Base-by-base conservation (phyloP, 2,329 filamentous ascomycete species). In the Diaporthe caulivora region DNA sequence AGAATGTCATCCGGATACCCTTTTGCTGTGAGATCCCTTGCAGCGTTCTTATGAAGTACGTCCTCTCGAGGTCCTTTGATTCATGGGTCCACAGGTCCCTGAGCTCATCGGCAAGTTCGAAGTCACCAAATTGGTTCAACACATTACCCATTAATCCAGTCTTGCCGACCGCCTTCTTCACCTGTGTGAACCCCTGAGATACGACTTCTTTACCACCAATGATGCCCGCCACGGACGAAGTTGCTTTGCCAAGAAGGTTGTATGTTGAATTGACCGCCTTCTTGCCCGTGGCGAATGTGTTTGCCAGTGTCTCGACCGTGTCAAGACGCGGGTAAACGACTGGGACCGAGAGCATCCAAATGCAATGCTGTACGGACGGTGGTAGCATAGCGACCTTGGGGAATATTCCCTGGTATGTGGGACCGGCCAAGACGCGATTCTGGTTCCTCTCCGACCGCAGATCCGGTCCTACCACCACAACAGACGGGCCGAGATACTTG, bases 31-130 rank as follows among this genome's bases (percentile, higher is more conserved):
- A 89, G 78, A 99, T 98, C 34, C 95, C 94, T 84, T 99, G 97
- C 3, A 99, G 88, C 1, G 97, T 99, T 76, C 97, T 92, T 81
- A 99, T 97, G 75, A 99, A 87, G 81, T 99, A 99, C 9, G 97
- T 99, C 72, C 97, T 90, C 84, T 99, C 97, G 53, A 99, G 91
- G 79, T 99, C 97, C 89, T 98, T 99, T 69, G 93, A 95, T 68
- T 98, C 96, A 80, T 99, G 97, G 29, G 97, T 99, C 97, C 97
- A 99, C 87, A 97, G 93, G 82, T 99, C 97, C 80, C 96, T 92
- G 73, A 98, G 86, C 80, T 98, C 97, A 84, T 99, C 97, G 70
- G 97, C 91, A 67, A 98, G 91, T 79, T 98, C 97, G 75, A 99
- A 92, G 77, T 98, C 97, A 71, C 97, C 97, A 82, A 99, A 99